phyloP scores from a whole-genome alignment of 345 rosid genomes.

The Bretschneidera sinensis region DNA sequence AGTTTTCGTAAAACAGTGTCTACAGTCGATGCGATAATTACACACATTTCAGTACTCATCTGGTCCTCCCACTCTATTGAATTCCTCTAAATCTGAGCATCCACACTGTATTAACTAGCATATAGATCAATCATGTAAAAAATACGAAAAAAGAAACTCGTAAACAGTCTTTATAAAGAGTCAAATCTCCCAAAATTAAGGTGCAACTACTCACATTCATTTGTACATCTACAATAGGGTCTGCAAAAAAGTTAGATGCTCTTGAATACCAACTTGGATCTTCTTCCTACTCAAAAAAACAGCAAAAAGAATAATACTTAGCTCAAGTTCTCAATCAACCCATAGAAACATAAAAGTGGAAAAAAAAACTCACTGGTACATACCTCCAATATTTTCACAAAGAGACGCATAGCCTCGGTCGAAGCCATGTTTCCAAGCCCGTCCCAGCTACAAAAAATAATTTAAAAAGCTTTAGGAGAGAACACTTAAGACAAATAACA shows the following conservation, averaged over 20 bases:
- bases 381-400: constrained; percentile 98
- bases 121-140: background rate
- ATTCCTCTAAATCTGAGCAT: too few relatives aligned
- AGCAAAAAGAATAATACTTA: background rate
- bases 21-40: too few relatives aligned
- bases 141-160: too few relatives aligned
- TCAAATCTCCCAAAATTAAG: background rate
- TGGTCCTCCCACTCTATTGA: too few relatives aligned
- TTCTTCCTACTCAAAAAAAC: constrained; percentile 62
- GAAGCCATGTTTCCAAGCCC: constrained; percentile 90
- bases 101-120: background rate
- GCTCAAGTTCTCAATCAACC: background rate
- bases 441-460: constrained; percentile 75
- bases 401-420: constrained; percentile 98
- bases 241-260: constrained; percentile 61
- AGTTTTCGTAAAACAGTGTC: too few relatives aligned
- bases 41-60: too few relatives aligned
- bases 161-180: background rate
- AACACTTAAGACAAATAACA: background rate
- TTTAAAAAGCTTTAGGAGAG: constrained; percentile 21
- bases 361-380: constrained; percentile 15
- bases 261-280: constrained; percentile 97
- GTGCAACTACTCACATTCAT: constrained; percentile 52
- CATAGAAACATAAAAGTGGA: constrained; percentile 14
- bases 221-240: constrained; percentile 65